Percentiles rank a stretch among this genome's conserved stretches.
Evolutionary conservation across 805 yeast species (phyloP).

Genomic region (Naumovozyma castellii): DNA sequence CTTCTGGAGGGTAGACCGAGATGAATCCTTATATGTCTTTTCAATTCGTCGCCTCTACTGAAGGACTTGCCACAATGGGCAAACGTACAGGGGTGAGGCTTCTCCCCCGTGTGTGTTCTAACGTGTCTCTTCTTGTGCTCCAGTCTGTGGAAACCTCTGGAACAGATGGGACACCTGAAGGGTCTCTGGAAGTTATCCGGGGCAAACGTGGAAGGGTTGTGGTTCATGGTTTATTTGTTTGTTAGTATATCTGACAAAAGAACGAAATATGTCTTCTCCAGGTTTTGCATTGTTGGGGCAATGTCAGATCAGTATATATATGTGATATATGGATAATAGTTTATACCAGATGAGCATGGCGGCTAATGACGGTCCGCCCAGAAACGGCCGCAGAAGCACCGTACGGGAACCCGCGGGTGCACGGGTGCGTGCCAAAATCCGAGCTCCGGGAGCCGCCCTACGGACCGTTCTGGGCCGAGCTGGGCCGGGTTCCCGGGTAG

Average conservation of each 20-base stretch:
- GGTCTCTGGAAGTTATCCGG: constrained; percentile 40
- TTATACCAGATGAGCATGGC: too few species aligned
- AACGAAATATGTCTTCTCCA: too few species aligned
- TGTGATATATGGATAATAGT: too few species aligned
- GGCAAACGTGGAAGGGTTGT: constrained; percentile 1
- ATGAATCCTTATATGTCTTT: constrained; percentile 76
- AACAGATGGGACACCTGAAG: constrained; percentile 74
- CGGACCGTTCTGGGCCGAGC: not conserved
- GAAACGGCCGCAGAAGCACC: too few species aligned
- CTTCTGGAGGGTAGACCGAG: constrained; percentile 9
- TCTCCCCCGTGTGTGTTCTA: constrained; percentile 86
- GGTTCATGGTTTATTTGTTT: not conserved
- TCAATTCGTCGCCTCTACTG: constrained; percentile 71
- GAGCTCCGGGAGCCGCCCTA: not conserved
- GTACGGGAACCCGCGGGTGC: not conserved
- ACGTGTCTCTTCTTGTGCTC: constrained; percentile 88
- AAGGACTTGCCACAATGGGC: constrained; percentile 75
- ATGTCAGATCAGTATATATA: too few species aligned
- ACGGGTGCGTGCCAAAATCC: not conserved
- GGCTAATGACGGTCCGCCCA: not conserved
- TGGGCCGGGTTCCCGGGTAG: too few species aligned
- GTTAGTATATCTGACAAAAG: not conserved
- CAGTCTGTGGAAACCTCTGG: constrained; percentile 73
- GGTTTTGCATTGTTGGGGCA: too few species aligned
- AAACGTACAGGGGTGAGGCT: constrained; percentile 73